Percentiles rank a stretch among this genome's conserved stretches.
These are phyloP conservation scores for Metarhizium brunneum DNA, from an alignment of 2,329 filamentous ascomycete genomes.

Conservation along the genomic window DNA sequence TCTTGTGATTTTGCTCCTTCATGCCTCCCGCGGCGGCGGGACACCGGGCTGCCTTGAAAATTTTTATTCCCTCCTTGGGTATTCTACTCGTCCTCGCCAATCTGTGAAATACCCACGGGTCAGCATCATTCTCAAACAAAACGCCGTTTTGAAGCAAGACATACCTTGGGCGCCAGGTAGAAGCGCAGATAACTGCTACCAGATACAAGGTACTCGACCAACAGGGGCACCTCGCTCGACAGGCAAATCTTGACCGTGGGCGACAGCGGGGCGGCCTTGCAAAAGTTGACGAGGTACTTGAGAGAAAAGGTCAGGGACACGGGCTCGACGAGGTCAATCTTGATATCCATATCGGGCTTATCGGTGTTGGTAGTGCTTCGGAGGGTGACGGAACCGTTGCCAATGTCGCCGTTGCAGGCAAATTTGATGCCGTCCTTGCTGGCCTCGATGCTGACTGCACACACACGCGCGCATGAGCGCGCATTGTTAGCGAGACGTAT, in stretches of 20 bases:
- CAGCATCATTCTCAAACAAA: background rate
- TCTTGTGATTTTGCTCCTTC: slow-evolving; percentile 5
- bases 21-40: background rate
- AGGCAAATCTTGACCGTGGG: slow-evolving; percentile 81
- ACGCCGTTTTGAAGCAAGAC: slow-evolving; percentile 15
- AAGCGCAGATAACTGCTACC: slow-evolving; percentile 88
- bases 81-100: slow-evolving; percentile 30
- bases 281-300: slow-evolving; percentile 99
- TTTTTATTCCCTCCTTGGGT: too few relatives aligned
- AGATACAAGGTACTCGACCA: slow-evolving; percentile 81
- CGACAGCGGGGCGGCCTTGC: slow-evolving; percentile 87
- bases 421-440: slow-evolving; percentile 98
- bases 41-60: too few relatives aligned
- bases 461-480: background rate
- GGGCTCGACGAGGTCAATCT: slow-evolving; percentile 85
- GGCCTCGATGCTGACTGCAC: slow-evolving; percentile 82
- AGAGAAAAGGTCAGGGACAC: slow-evolving; percentile 94
- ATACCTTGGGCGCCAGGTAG: slow-evolving; percentile 96
- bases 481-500: background rate
- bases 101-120: slow-evolving; percentile 14
- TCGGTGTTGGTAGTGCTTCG: slow-evolving; percentile 83
- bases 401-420: slow-evolving; percentile 86
- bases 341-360: slow-evolving; percentile 75
- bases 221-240: slow-evolving; percentile 89
- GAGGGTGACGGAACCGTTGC: slow-evolving; percentile 86